A percentile compares a stretch with the other conserved stretches of the same genome.
Evolutionary conservation across 352 stramenopile genomes (phyloP).

Genomic region (Globisporangium spinosum): DNA sequence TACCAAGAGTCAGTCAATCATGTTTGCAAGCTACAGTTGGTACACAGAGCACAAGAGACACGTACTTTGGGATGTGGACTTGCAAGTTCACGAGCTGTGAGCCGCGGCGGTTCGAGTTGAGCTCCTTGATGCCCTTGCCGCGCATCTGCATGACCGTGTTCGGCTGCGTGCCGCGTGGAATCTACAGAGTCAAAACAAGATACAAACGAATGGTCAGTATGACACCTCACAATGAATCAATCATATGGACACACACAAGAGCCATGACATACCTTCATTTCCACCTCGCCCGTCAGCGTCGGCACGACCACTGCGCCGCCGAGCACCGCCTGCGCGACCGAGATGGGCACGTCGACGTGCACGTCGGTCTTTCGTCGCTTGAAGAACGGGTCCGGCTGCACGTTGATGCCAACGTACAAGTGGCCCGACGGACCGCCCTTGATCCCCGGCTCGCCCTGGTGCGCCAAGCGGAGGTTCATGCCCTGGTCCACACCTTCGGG

Average conservation of each 20-base stretch:
- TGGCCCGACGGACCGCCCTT: conserved; percentile 89
- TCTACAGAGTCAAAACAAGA: conserved; percentile 25
- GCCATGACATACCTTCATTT: conserved; percentile 87
- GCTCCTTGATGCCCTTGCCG: conserved; percentile 94
- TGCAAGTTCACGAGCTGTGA: conserved; percentile 97
- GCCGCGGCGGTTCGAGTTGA: conserved; percentile 90
- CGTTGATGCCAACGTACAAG: conserved; percentile 93
- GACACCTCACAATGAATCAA: not conserved
- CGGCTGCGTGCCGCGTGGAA: conserved; percentile 93
- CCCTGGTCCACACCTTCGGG: conserved; percentile 94
- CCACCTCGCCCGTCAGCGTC: conserved; percentile 96
- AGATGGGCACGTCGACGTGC: conserved; percentile 93
- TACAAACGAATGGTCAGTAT: not conserved
- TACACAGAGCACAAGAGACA: conserved; percentile 8
- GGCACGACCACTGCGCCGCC: conserved; percentile 94
- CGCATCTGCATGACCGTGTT: conserved; percentile 95
- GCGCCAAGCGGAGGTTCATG: conserved; percentile 93
- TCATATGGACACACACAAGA: not conserved
- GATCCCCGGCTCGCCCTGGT: conserved; percentile 88
- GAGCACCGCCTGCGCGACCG: conserved; percentile 90
- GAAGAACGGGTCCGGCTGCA: conserved; percentile 94
- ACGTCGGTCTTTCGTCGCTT: conserved; percentile 94
- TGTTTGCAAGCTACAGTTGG: not conserved
- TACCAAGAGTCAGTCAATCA: conserved; percentile 10
- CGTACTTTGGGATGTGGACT: conserved; percentile 93